phyloP scores from a whole-genome alignment of 768 basidiomycete species.

The Suillus paluster region DNA sequence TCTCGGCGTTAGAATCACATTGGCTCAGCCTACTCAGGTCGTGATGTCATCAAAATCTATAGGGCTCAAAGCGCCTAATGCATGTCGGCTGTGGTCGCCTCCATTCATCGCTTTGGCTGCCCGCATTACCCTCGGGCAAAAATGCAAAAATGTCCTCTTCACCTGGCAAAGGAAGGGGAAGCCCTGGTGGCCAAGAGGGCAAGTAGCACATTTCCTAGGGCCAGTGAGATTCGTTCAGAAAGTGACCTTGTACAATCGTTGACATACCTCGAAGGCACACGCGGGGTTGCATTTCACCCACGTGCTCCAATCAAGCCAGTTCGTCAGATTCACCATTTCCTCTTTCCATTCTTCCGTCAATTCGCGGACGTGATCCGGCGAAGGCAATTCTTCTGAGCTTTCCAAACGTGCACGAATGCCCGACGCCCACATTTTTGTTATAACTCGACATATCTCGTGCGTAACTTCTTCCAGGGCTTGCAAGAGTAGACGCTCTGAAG shows the following conservation, averaged over 20 bases:
- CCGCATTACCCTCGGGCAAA: too few relatives aligned
- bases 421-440: constrained; percentile 20
- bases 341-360: too few relatives aligned
- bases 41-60: background rate
- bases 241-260: too few relatives aligned
- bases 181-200: too few relatives aligned
- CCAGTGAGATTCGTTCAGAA: too few relatives aligned
- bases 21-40: background rate
- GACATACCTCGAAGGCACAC: too few relatives aligned
- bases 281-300: too few relatives aligned
- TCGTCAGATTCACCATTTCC: too few relatives aligned
- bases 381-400: too few relatives aligned
- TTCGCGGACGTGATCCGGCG: too few relatives aligned
- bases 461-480: constrained; percentile 30
- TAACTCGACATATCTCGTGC: constrained; percentile 20
- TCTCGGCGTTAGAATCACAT: background rate
- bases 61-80: background rate
- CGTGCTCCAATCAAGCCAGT: too few relatives aligned
- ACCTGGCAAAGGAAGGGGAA: background rate
- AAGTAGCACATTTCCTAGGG: too few relatives aligned
- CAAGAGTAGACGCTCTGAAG: constrained; percentile 10
- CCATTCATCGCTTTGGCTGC: background rate
- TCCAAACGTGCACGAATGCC: constrained; percentile 3
- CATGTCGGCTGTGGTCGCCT: background rate
- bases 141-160: background rate